These are phyloP conservation scores for Mucor irregularis DNA, from an alignment of 371 early-diverging fungal species.

Conservation along the genomic window DNA sequence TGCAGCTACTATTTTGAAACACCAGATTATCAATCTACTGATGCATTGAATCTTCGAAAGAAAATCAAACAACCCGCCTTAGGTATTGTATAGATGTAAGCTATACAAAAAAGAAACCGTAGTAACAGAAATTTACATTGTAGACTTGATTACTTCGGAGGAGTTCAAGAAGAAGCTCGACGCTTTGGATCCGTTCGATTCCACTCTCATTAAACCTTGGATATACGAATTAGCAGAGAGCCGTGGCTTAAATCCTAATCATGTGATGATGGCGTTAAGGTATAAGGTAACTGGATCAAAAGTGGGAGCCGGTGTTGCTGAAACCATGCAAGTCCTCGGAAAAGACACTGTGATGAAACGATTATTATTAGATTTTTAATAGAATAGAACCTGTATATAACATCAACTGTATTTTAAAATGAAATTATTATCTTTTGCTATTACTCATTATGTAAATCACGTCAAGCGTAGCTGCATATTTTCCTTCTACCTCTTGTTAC, in stretches of 20 bases:
- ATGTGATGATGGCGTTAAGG: slow-evolving; percentile 65
- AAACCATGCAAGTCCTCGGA: slow-evolving; percentile 58
- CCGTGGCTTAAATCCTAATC: slow-evolving; percentile 44
- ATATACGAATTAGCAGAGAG: slow-evolving; percentile 30
- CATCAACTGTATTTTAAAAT: background rate
- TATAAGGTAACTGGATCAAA: slow-evolving; percentile 65
- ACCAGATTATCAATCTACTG: slow-evolving; percentile 53
- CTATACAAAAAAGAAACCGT: background rate
- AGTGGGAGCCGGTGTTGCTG: slow-evolving; percentile 65
- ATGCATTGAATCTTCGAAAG: slow-evolving; percentile 45
- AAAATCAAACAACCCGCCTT: slow-evolving; percentile 50
- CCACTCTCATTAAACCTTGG: slow-evolving; percentile 26
- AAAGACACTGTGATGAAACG: slow-evolving; percentile 17
- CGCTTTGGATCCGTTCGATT: slow-evolving; percentile 33
- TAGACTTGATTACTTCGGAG: slow-evolving; percentile 23
- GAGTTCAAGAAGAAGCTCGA: slow-evolving; percentile 17
- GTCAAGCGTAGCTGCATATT: too few relatives aligned
- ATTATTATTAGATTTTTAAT: slow-evolving; percentile 1
- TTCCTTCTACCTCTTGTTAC: too few relatives aligned
- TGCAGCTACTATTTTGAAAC: slow-evolving; percentile 61
- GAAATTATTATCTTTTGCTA: too few relatives aligned
- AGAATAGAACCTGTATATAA: slow-evolving; percentile 1
- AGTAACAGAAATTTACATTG: background rate
- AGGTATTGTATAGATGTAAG: slow-evolving; percentile 11
- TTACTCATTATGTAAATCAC: too few relatives aligned